A percentile compares a stretch with the other conserved stretches of the same genome.
phyloP scores from a whole-genome alignment of 257 asterid genomes.

The Capsicum chinense region DNA sequence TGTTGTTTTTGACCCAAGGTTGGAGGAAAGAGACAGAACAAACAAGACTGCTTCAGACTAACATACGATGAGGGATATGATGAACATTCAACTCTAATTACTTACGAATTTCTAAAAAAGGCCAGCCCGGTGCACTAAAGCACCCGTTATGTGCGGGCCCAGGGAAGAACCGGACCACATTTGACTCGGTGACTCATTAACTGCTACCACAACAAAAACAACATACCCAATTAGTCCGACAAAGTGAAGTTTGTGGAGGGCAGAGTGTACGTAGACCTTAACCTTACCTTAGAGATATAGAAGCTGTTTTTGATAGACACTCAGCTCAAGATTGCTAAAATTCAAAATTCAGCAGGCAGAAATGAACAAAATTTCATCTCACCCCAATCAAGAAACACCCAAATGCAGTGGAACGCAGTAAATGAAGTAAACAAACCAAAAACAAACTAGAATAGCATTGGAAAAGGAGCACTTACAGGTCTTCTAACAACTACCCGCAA shows the following conservation, averaged over 20 bases:
- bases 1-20: neutral
- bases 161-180: too few species aligned
- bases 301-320: too few species aligned
- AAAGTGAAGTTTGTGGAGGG: too few species aligned
- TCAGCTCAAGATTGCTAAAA: neutral
- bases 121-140: too few species aligned
- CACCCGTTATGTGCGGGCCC: too few species aligned
- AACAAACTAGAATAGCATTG: too few species aligned
- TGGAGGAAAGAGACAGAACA: constrained; percentile 6
- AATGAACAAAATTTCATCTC: neutral
- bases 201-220: neutral
- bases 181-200: neutral
- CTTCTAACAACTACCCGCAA: constrained; percentile 75
- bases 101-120: neutral
- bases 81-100: neutral
- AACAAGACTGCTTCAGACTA: neutral
- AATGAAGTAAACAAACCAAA: neutral
- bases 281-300: too few species aligned
- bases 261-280: too few species aligned
- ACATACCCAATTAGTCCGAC: too few species aligned
- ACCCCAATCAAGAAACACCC: neutral
- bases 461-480: constrained; percentile 65
- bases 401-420: constrained; percentile 20
- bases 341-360: neutral
- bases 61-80: constrained; percentile 1